A percentile compares a stretch with the other conserved stretches of the same genome.
phyloP scores from a whole-genome alignment of 192 early-diverging fungal species.

The Diversispora eburnea region DNA sequence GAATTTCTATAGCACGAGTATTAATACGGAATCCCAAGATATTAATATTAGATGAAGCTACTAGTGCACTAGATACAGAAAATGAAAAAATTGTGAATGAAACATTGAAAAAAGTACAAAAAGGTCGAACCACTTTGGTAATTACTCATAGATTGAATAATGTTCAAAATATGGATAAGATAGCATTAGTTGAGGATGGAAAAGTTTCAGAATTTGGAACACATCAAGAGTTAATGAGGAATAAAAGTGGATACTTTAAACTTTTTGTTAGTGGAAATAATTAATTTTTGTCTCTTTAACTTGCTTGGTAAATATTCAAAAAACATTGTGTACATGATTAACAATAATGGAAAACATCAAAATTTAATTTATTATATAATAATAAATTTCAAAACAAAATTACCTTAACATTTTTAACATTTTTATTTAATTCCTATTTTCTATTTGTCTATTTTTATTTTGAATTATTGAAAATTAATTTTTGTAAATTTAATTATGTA shows the following conservation, averaged over 20 bases:
- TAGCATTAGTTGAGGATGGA: constrained; percentile 48
- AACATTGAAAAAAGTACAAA: constrained; percentile 51
- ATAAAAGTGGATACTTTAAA: constrained; percentile 42
- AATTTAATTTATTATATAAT: too few species aligned
- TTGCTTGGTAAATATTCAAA: too few species aligned
- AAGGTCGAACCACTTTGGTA: constrained; percentile 62
- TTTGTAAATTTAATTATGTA: too few species aligned
- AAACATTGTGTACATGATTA: too few species aligned
- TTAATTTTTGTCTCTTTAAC: neutral
- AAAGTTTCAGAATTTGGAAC: constrained; percentile 57
- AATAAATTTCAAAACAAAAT: too few species aligned
- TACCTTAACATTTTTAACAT: too few species aligned
- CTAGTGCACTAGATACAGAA: constrained; percentile 61
- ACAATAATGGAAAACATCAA: too few species aligned
- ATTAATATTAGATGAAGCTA: constrained; percentile 60
- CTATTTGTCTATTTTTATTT: too few species aligned
- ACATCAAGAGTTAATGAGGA: constrained; percentile 54
- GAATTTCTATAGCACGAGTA: constrained; percentile 47
- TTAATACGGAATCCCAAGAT: constrained; percentile 43
- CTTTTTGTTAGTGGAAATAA: constrained; percentile 46
- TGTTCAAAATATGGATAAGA: constrained; percentile 61
- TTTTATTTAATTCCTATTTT: too few species aligned
- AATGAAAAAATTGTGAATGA: constrained; percentile 64
- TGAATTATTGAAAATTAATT: too few species aligned
- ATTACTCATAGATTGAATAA: constrained; percentile 71